Base-by-base conservation (phyloP, 1,284 basidiomycete species). In the Cryptococcus depauperatus region DNA sequence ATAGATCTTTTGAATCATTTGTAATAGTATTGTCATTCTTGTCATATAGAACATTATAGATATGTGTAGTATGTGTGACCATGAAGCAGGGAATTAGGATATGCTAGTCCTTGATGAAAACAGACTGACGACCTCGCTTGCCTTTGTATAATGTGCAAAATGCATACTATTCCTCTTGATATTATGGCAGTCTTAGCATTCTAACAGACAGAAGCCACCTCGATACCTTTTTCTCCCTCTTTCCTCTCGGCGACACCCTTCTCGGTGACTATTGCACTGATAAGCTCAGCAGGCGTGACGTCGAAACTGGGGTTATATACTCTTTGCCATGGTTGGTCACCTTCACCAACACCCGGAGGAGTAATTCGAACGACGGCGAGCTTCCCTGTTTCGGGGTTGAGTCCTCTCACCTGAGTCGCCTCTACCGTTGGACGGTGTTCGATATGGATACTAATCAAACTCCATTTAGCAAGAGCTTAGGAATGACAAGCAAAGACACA, bases 291-390 rank as follows among this genome's bases (percentile, higher is more conserved):
- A 1, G 90, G 89, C 0, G 90, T 93, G 14, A 95, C 88, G 63
- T 93, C 90, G 66, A 93, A 95, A 51, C 84, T 85, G 3, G 90
- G 89, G 68, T 93, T 95, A 69, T 91, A 90, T 8, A 91, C 79
- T 44, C 56, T 57, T 51, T 72, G 69, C 65, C 69, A 71, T 9
- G 52, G 54, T 51, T 67, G 57, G 39, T 51, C 52, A 27, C 52
- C 68, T 54, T 55, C 57, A 45, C 69, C 69, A 16, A 73, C 68
- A 5, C 67, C 69, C 47, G 68, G 62, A 14, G 70, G 70, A 7
- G 72, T 66, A 43, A 71, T 68, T 32, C 67, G 55, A 10, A 72
- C 65, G 33, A 72, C 64, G 14, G 65, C 54, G 44, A 72, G 52
- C 32, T 63, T 57, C 40, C 61, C 60, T 1, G 62, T 63, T 45